Evolutionary conservation across 139 green algal genomes (phyloP).

Genomic region (Yamagishiella unicocca): DNA sequence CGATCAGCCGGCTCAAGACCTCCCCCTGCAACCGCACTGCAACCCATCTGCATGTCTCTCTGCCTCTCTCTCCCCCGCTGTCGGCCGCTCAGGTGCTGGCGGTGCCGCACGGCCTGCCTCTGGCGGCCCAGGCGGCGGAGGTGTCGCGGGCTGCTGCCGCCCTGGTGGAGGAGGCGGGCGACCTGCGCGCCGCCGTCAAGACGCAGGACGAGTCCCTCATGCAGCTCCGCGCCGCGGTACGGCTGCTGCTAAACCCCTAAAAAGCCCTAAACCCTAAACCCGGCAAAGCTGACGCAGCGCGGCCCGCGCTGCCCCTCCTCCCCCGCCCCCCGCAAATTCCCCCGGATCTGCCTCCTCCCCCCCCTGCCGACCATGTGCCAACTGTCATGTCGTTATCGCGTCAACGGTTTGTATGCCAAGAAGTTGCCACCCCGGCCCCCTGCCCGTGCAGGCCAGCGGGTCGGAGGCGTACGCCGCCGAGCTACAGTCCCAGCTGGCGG

Average conservation of each 20-base stretch:
- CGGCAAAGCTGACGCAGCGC: too few relatives aligned
- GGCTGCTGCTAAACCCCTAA: not conserved
- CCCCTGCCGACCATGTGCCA: not conserved
- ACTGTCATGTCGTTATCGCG: too few relatives aligned
- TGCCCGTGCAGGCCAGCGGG: not conserved
- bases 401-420: too few relatives aligned
- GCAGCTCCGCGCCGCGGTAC: slow-evolving; percentile 38
- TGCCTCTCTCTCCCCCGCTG: too few relatives aligned
- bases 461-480: slow-evolving; percentile 37
- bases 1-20: too few relatives aligned
- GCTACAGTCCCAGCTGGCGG: slow-evolving; percentile 41
- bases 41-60: not conserved
- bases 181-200: not conserved
- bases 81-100: not conserved
- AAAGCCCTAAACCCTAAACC: too few relatives aligned
- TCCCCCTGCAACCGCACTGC: not conserved
- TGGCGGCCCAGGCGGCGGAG: slow-evolving; percentile 14
- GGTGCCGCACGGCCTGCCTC: slow-evolving; percentile 1
- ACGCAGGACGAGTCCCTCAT: slow-evolving; percentile 25
- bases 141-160: not conserved
- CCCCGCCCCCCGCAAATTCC: too few relatives aligned
- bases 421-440: too few relatives aligned
- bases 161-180: slow-evolving; percentile 12
- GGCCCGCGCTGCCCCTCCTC: too few relatives aligned
- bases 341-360: not conserved